Conservation (phyloP, 1,284 basidiomycete species). For the Fomitopsis schrenkii region DNA sequence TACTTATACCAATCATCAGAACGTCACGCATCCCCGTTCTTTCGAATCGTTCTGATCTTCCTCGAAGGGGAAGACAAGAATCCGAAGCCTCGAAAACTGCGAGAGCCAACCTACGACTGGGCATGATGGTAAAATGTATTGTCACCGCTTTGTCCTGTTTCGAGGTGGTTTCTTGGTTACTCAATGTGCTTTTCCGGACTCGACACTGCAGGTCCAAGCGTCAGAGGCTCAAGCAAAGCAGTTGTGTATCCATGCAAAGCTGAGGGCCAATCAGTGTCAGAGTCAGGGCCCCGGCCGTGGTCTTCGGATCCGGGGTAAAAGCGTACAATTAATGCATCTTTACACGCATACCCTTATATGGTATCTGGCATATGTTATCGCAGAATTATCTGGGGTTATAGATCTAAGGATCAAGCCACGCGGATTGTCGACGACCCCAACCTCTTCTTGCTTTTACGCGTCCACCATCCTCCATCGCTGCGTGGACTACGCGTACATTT, state of each 20-base stretch:
- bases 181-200: too few relatives aligned
- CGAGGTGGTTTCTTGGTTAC: neutral
- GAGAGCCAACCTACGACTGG: neutral
- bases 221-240: neutral
- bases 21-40: neutral
- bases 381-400: slow-evolving; percentile 2
- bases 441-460: slow-evolving; percentile 14
- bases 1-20: neutral
- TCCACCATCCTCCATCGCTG: slow-evolving; percentile 13
- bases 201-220: too few relatives aligned
- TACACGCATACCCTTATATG: neutral
- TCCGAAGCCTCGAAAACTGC: neutral
- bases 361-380: neutral
- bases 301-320: slow-evolving; percentile 2
- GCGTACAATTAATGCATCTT: neutral
- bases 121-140: neutral
- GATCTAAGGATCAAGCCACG: slow-evolving; percentile 4
- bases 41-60: neutral
- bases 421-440: neutral
- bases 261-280: neutral
- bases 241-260: neutral
- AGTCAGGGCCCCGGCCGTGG: neutral
- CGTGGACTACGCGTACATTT: slow-evolving; percentile 22
- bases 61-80: neutral
- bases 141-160: neutral